These are phyloP conservation scores for Colletotrichum liaoningense DNA, from an alignment of 2,329 filamentous ascomycete genomes.

Conservation along the genomic window DNA sequence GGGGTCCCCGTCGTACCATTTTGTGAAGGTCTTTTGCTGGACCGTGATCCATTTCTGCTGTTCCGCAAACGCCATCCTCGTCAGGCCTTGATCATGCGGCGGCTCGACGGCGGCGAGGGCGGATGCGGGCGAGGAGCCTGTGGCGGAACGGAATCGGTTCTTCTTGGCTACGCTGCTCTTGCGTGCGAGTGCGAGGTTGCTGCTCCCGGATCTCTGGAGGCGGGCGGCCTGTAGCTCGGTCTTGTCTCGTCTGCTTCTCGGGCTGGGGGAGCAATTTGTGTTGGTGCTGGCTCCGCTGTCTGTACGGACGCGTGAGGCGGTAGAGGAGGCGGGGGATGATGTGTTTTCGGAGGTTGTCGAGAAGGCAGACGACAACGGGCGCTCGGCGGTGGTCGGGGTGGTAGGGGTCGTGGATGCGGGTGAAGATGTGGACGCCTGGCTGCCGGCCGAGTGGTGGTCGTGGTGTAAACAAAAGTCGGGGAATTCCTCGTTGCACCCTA, in stretches of 20 bases:
- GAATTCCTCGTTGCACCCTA: conserved; percentile 48
- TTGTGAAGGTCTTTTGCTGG: conserved; percentile 99
- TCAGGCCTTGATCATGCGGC: conserved; percentile 61
- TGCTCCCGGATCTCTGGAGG: conserved; percentile 56
- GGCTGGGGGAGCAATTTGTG: conserved; percentile 42
- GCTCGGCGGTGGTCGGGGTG: conserved; percentile 40
- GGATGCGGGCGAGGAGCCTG: conserved; percentile 50
- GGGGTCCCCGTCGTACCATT: conserved; percentile 73
- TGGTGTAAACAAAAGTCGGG: conserved; percentile 57
- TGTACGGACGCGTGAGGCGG: conserved; percentile 37
- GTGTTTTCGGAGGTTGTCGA: conserved; percentile 33
- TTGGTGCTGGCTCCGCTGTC: conserved; percentile 39
- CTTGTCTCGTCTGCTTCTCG: conserved; percentile 57
- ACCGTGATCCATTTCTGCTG: conserved; percentile 80
- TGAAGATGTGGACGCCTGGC: conserved; percentile 38
- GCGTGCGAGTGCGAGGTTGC: conserved; percentile 47
- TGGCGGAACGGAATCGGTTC: conserved; percentile 49
- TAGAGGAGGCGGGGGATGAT: conserved; percentile 36
- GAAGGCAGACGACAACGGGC: conserved; percentile 18
- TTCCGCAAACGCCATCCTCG: conserved; percentile 73
- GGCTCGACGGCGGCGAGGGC: conserved; percentile 59
- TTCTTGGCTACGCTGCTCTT: conserved; percentile 42
- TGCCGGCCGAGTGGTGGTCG: conserved; percentile 35
- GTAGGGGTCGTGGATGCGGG: conserved; percentile 43
- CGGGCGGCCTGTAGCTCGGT: conserved; percentile 62